Evolutionary conservation across 768 basidiomycete genomes (phyloP).

Genomic region (Naganishia randhawae): DNA sequence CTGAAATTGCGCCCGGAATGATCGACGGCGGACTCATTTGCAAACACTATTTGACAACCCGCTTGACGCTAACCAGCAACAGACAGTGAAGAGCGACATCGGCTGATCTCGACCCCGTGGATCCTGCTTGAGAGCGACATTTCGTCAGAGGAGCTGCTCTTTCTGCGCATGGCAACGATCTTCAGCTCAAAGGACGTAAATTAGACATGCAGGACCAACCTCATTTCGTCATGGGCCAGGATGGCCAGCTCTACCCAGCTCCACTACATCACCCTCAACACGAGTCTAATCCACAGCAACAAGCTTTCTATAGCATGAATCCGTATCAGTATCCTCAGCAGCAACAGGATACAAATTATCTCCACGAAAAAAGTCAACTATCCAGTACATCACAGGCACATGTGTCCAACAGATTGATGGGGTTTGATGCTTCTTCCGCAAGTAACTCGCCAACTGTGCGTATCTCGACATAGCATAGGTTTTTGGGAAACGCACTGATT

Average conservation of each 20-base stretch:
- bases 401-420: constrained; percentile 4
- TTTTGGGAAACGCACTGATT: not conserved
- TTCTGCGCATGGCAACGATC: too few species aligned
- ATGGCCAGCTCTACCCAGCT: constrained; percentile 10
- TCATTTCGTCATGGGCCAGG: constrained; percentile 6
- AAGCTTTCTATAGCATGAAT: not conserved
- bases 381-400: not conserved
- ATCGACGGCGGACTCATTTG: too few species aligned
- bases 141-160: too few species aligned
- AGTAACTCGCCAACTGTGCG: constrained; percentile 1
- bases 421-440: constrained; percentile 3
- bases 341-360: not conserved
- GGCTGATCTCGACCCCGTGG: too few species aligned
- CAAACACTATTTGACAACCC: too few species aligned
- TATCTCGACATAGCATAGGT: not conserved
- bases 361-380: not conserved
- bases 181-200: not conserved
- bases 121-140: too few species aligned
- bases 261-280: not conserved
- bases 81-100: too few species aligned
- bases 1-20: too few species aligned
- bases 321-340: not conserved
- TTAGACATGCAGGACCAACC: constrained; percentile 5
- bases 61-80: too few species aligned
- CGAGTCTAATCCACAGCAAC: not conserved